A percentile compares a stretch with the other conserved stretches of the same genome.
These are phyloP conservation scores for Thielaviopsis musarum DNA, from an alignment of 2,329 filamentous ascomycete genomes.

Conservation along the genomic window DNA sequence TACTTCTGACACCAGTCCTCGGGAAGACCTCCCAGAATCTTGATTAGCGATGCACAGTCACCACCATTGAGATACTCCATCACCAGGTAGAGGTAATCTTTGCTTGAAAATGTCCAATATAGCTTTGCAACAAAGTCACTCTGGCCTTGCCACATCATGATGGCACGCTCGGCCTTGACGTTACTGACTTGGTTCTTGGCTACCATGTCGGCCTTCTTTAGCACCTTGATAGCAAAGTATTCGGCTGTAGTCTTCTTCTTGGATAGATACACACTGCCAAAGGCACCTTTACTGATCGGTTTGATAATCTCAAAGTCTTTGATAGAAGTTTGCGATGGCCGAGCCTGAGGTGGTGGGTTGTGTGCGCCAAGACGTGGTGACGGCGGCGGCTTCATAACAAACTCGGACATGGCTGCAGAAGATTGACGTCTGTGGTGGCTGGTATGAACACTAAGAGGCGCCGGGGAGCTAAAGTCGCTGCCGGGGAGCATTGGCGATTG, in stretches of 20 bases:
- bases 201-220: conserved; percentile 99
- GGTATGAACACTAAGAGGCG: conserved; percentile 33
- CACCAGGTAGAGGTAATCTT: conserved; percentile 94
- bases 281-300: conserved; percentile 95
- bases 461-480: conserved; percentile 66
- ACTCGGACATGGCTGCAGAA: conserved; percentile 66
- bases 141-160: conserved; percentile 99
- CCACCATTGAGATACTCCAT: conserved; percentile 99
- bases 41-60: conserved; percentile 91
- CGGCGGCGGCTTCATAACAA: conserved; percentile 49
- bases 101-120: conserved; percentile 99
- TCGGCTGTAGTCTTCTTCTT: conserved; percentile 98
- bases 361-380: conserved; percentile 69
- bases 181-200: conserved; percentile 99
- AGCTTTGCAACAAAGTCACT: conserved; percentile 98
- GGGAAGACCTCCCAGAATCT: conserved; percentile 74
- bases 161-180: conserved; percentile 93
- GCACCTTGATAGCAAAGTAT: conserved; percentile 95
- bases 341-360: conserved; percentile 65
- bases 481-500: conserved; percentile 74
- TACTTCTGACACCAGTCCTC: conserved; percentile 99
- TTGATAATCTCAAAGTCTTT: conserved; percentile 99
- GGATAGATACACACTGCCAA: conserved; percentile 91
- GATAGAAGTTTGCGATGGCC: conserved; percentile 84
- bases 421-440: conserved; percentile 74